Base-by-base conservation (phyloP, 768 basidiomycete genomes). In the Antrodiella citrinella region DNA sequence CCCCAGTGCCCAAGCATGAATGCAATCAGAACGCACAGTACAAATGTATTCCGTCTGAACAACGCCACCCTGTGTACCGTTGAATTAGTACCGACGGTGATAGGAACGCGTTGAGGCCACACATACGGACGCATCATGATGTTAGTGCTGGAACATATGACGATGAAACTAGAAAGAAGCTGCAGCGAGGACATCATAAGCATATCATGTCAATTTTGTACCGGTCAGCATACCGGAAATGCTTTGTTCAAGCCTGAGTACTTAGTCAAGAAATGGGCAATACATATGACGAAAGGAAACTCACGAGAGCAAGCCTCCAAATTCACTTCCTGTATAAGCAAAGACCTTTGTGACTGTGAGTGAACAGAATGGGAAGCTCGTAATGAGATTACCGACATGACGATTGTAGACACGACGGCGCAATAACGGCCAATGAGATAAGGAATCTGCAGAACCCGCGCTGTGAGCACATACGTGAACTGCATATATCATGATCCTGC, bases 341-440 rank as follows among this genome's bases (percentile, higher is more conserved):
- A n/a, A n/a, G n/a, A n/a, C n/a, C n/a, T n/a, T n/a, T n/a, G n/a
- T n/a, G n/a, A n/a, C n/a, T n/a, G n/a, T n/a, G n/a, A n/a, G n/a
- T n/a, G n/a, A n/a, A n/a, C n/a, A n/a, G n/a, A n/a, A n/a, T n/a
- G n/a, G n/a, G n/a, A n/a, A n/a, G n/a, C n/a, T n/a, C n/a, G n/a
- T n/a, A n/a, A n/a, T n/a, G n/a, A 35, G 7, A 15, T 15, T 35
- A 35, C 30, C 10, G 39, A 51, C 50, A 51, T n/a, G 20, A 47
- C 3, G 18, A 45, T 20, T n/a, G 48, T 30, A 11, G 41, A 48
- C 10, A 20, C 25, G 11, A 49, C 21, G 18, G 43, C 47, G 3
- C 26, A 13, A 23, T 47, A 53, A 4, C 52, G 52, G 12, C 47
- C 52, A 1, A 53, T 4, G 3, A 53, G 22, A 43, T 53, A 53